Evolutionary conservation across 805 yeast genomes (phyloP), one percentile per base, ranked within the genome.

Genomic region (Metschnikowia rubicola): DNA sequence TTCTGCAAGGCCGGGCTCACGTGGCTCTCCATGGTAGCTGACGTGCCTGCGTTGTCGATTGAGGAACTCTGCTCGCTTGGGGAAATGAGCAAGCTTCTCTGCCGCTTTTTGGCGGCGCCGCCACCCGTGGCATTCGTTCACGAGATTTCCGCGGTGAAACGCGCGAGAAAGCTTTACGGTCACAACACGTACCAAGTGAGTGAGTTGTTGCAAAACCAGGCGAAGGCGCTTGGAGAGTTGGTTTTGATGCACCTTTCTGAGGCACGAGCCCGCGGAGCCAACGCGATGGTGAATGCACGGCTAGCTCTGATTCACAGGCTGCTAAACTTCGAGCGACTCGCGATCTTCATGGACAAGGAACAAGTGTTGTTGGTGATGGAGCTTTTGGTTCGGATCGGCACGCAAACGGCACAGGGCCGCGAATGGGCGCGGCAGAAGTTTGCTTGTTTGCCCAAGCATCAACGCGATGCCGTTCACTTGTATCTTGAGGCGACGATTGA

Each of bases 241-340:
- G 43, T 50, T 19, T 43, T 44, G 39, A 33, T 34, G 13, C 53
- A 50, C 34, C 28, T 50, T 4, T 44, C 47, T 26, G 48, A 50
- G 33, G 53, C 48, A 4, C 43, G 53, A 12, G 50, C 53, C 15
- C 50, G 50, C 9, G 53, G 53, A n/a, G 38, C 53, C 13, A 39
- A 50, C 31, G 40, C 48, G 26, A 37, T 43, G 41, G 53, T 50
- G 15, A 44, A 40, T 17, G 46, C 47, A 29, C 32, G 53, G 19
- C 44, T 50, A 12, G 51, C 53, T 8, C 34, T 48, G 11, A 41
- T 50, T 19, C 43, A 43, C 13, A 48, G 53, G 10, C 50, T 46
- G 48, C 44, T 46, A 21, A 50, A 50, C 30, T 44, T 46, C 46
- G 53, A 50, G 37, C 30, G 53, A 30, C 44, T 50, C 10, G 53